Conservation (phyloP, 176 grass and related monocot genomes). For the Cocos nucifera region DNA sequence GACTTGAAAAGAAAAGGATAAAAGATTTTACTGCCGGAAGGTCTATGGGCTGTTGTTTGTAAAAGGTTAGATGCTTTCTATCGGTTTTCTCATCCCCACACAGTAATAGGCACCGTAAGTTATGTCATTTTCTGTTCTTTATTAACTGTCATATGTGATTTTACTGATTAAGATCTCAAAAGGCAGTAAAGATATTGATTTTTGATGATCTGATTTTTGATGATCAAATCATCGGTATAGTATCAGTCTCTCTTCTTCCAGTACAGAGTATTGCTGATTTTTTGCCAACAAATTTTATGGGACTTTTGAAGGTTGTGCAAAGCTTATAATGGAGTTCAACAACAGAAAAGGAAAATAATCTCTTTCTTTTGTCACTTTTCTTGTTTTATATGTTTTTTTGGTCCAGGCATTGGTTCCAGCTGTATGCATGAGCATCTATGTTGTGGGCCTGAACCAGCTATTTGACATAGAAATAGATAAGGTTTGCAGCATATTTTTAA, state of each 20-base stretch:
- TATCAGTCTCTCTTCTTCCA: constrained; percentile 68
- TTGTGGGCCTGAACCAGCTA: constrained; percentile 72
- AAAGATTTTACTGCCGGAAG: background rate
- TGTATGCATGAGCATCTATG: constrained; percentile 82
- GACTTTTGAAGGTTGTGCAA: constrained; percentile 41
- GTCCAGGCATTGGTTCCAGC: constrained; percentile 53
- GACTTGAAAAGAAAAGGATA: too few relatives aligned
- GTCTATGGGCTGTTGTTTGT: background rate
- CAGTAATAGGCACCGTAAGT: constrained; percentile 72
- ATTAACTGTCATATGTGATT: too few relatives aligned
- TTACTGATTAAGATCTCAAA: too few relatives aligned
- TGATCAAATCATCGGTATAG: constrained; percentile 57
- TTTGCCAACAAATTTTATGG: constrained; percentile 28
- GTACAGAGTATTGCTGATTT: constrained; percentile 42
- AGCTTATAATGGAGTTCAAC: background rate
- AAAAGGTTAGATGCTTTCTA: constrained; percentile 43
- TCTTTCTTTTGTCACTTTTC: background rate
- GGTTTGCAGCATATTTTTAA: constrained; percentile 14
- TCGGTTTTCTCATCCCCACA: constrained; percentile 63
- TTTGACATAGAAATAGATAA: constrained; percentile 84
- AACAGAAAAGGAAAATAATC: background rate
- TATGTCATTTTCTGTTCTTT: too few relatives aligned
- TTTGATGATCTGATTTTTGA: background rate
- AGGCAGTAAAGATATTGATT: too few relatives aligned
- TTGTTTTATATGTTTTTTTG: background rate